These are phyloP conservation scores for Xylaria sp. DNA, from an alignment of 2,329 filamentous ascomycete species.

Conservation along the genomic window DNA sequence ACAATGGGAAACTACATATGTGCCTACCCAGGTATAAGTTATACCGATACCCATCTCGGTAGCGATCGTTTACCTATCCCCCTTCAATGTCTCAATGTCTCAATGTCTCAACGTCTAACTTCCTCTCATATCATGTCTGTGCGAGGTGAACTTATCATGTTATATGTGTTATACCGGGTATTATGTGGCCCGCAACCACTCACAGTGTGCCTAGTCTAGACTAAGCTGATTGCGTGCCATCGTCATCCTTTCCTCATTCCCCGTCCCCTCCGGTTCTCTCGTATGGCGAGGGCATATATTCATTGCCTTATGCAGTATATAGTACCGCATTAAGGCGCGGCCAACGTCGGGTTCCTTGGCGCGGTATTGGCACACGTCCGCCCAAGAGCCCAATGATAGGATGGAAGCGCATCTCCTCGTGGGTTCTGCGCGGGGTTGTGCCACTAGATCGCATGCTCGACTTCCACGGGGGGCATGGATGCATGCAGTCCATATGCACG, in stretches of 20 bases:
- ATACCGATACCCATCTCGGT: not conserved
- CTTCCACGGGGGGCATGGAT: slow-evolving; percentile 24
- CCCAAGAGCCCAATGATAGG: slow-evolving; percentile 31
- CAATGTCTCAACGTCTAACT: too few species aligned
- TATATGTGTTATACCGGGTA: slow-evolving; percentile 1
- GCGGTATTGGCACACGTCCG: slow-evolving; percentile 31
- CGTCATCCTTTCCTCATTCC: slow-evolving; percentile 10
- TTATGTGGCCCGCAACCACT: slow-evolving; percentile 2
- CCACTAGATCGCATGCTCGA: slow-evolving; percentile 23
- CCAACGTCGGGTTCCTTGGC: slow-evolving; percentile 26
- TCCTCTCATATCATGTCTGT: not conserved
- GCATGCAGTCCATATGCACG: slow-evolving; percentile 29
- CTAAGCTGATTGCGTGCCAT: slow-evolving; percentile 8
- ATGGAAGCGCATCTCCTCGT: slow-evolving; percentile 23
- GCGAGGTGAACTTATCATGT: not conserved
- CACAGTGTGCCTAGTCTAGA: slow-evolving; percentile 18
- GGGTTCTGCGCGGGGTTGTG: slow-evolving; percentile 33
- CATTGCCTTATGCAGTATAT: slow-evolving; percentile 18
- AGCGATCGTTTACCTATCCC: not conserved
- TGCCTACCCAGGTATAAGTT: not conserved
- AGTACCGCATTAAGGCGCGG: slow-evolving; percentile 1
- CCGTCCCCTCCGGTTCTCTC: not conserved
- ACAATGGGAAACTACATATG: not conserved
- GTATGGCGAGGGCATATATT: not conserved
- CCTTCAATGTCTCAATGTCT: slow-evolving; percentile 3